Evolutionary conservation across 352 stramenopile species (phyloP).

Genomic region (Phytophthora hybrid): DNA sequence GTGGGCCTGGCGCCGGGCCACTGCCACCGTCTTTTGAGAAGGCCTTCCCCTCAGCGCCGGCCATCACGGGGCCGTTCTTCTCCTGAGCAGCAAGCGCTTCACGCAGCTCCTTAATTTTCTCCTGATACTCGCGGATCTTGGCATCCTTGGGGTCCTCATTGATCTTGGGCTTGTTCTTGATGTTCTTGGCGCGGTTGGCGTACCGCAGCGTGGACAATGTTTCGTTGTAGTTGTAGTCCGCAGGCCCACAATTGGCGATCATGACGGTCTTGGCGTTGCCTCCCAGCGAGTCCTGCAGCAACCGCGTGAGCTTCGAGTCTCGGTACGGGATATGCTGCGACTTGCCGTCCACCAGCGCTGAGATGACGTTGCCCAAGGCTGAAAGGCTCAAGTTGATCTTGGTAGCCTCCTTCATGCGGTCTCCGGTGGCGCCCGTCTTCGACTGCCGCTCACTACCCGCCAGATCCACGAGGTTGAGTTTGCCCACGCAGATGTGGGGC

Average conservation of each 20-base stretch:
- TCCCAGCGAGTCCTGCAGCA: slow-evolving; percentile 92
- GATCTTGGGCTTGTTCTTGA: slow-evolving; percentile 94
- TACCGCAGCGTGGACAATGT: slow-evolving; percentile 95
- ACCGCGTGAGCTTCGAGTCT: slow-evolving; percentile 90
- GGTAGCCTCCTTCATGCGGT: slow-evolving; percentile 95
- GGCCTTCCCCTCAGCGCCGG: slow-evolving; percentile 24
- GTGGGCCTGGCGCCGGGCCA: slow-evolving; percentile 41
- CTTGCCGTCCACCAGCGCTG: slow-evolving; percentile 84
- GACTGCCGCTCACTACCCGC: slow-evolving; percentile 92
- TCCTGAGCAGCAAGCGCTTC: slow-evolving; percentile 67
- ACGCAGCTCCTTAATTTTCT: slow-evolving; percentile 68
- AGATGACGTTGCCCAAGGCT: slow-evolving; percentile 87
- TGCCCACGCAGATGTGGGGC: slow-evolving; percentile 93
- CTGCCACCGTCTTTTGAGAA: slow-evolving; percentile 28
- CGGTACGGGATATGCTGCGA: slow-evolving; percentile 95
- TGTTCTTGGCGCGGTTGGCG: slow-evolving; percentile 94
- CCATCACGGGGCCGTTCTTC: slow-evolving; percentile 39
- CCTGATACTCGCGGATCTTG: slow-evolving; percentile 68
- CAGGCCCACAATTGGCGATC: slow-evolving; percentile 96
- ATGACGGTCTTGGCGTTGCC: slow-evolving; percentile 98
- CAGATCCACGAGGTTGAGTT: slow-evolving; percentile 97
- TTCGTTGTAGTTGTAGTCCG: slow-evolving; percentile 97
- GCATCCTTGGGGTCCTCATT: slow-evolving; percentile 92
- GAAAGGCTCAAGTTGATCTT: slow-evolving; percentile 88
- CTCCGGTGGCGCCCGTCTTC: slow-evolving; percentile 94